Evolutionary conservation across 73 alveolate species (phyloP).

Genomic region (Urostyla sp.): DNA sequence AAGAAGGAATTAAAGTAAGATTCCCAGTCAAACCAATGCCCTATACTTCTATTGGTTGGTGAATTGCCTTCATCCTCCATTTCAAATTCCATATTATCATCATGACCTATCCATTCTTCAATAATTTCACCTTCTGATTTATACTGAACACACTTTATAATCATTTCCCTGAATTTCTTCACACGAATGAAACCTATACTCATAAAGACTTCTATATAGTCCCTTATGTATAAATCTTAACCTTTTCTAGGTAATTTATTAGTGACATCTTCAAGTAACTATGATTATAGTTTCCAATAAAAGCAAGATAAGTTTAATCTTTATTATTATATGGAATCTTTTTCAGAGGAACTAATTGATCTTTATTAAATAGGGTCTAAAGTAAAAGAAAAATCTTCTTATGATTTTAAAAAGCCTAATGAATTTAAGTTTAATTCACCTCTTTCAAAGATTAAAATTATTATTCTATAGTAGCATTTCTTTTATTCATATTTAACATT

Average conservation of each 20-base stretch:
- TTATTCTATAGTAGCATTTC: constrained; percentile 49
- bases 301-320: constrained; percentile 11
- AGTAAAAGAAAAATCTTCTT: neutral
- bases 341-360: neutral
- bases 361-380: neutral
- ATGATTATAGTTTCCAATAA: constrained; percentile 17
- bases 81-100: constrained; percentile 48
- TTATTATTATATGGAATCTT: neutral
- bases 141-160: constrained; percentile 43
- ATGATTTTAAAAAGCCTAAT: constrained; percentile 12
- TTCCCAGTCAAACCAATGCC: constrained; percentile 81
- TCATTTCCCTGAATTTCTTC: constrained; percentile 35
- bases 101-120: constrained; percentile 70
- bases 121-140: constrained; percentile 17
- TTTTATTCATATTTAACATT: constrained; percentile 52
- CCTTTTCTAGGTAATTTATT: constrained; percentile 77
- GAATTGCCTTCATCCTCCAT: neutral
- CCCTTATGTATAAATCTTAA: constrained; percentile 73
- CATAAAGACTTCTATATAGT: constrained; percentile 66
- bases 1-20: constrained; percentile 60
- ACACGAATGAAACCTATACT: constrained; percentile 80
- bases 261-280: constrained; percentile 20
- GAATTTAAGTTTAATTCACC: constrained; percentile 67
- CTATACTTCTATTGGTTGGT: neutral
- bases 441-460: constrained; percentile 32